These are phyloP conservation scores for Phytophthora fragariae DNA, from an alignment of 352 stramenopile genomes.

Conservation along the genomic window DNA sequence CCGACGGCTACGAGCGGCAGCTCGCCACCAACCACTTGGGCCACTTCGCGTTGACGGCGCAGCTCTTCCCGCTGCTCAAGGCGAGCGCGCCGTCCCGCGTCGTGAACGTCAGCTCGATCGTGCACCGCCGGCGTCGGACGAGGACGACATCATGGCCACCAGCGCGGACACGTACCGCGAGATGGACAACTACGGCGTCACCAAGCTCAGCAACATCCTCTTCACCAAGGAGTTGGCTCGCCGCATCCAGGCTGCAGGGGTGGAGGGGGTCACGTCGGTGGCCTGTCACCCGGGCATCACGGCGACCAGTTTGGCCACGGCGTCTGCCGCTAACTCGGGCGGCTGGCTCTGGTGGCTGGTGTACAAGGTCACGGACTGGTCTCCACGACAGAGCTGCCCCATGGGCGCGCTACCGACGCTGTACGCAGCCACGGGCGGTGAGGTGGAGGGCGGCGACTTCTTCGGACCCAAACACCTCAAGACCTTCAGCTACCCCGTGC, in stretches of 20 bases:
- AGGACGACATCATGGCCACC: conserved; percentile 24
- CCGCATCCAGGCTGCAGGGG: conserved; percentile 27
- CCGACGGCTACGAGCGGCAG: conserved; percentile 56
- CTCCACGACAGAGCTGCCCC: conserved; percentile 31
- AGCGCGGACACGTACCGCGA: conserved; percentile 34
- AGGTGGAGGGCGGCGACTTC: conserved; percentile 38
- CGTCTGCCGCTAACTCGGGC: conserved; percentile 7
- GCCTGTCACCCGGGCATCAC: conserved; percentile 46
- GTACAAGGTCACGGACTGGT: conserved; percentile 31
- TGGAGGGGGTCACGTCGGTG: conserved; percentile 39
- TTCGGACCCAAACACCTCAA: conserved; percentile 37
- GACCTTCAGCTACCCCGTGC: conserved; percentile 43
- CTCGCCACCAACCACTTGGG: conserved; percentile 75
- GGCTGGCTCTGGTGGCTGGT: conserved; percentile 33
- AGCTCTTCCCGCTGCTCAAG: conserved; percentile 49
- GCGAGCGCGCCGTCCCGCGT: conserved; percentile 32
- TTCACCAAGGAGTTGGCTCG: conserved; percentile 91
- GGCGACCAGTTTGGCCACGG: conserved; percentile 37
- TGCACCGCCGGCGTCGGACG: conserved; percentile 32
- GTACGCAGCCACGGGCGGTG: conserved; percentile 41
- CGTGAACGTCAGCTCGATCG: conserved; percentile 52
- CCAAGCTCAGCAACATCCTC: conserved; percentile 93
- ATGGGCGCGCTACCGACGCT: conserved; percentile 55
- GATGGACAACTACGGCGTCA: conserved; percentile 73
- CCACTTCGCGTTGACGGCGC: conserved; percentile 59